Base-by-base conservation (phyloP, 1,139 yeast genomes). In the Yamadazyma siamensis region DNA sequence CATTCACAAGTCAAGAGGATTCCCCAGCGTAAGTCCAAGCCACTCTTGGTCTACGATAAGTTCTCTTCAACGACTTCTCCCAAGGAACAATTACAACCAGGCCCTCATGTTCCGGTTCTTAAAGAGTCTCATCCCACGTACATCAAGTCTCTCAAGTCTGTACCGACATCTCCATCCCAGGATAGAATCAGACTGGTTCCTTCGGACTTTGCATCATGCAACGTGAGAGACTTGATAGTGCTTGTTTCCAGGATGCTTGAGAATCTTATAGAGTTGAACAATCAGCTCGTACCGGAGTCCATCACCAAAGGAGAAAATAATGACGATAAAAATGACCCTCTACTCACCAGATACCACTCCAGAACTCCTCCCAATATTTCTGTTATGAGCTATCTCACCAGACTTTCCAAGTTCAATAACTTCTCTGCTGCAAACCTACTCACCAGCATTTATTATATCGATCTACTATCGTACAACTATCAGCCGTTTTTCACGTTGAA, bases 291-390 rank as follows among this genome's bases (percentile, higher is more conserved):
- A 1, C 72, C 71, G 0, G 47, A 39, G 4, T 51, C 64, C 2
- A 54, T 63, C 1, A 53, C 63, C 4, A 47, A 52, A 23, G 63
- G 25, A 3, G 29, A 28, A 6, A 27, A 13, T 15, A 63, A 10
- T 7, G 32, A 41, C 7, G 32, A 40, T 4, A 43, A 46, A 25
- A 48, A 48, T 28, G 43, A 50, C 34, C 27, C 43, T 16, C 38
- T 70, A 26, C 65, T 91, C 31, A 91, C 98, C 0, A 68, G 97
- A 42, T 91, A 89, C 53, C 98, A 91, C 54, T 88, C 96, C 4
- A 61, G 96, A 39, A 80, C 94, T 0, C 96, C 96, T 2, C 97
- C 98, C 0, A 75, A 75, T 14, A 91, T 91, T 27, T 81, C 95
- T 2, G 76, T 88, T 6, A 74, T 72, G 39, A 86, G 85, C 34